A percentile compares a stretch with the other conserved stretches of the same genome.
Conservation (phyloP, 1,284 basidiomycete genomes). For the Tilletia walkeri region DNA sequence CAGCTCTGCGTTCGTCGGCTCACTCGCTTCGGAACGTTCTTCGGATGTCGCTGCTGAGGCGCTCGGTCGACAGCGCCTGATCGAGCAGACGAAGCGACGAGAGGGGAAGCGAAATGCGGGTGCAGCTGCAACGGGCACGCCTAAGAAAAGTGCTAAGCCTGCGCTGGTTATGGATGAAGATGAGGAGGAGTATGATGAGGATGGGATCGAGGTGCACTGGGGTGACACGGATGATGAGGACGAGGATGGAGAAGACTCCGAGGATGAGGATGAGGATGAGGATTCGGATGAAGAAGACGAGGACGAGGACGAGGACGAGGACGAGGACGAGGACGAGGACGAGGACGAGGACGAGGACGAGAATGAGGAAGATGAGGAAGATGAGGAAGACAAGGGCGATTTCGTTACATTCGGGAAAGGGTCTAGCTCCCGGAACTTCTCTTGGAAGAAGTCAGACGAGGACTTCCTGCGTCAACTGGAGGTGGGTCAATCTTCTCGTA, state of each 20-base stretch:
- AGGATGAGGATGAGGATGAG: neutral
- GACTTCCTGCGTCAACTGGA: slow-evolving; percentile 66
- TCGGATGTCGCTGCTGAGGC: neutral
- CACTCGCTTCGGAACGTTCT: neutral
- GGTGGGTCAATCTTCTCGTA: slow-evolving; percentile 55
- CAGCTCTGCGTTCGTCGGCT: neutral
- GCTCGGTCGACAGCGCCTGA: slow-evolving; percentile 11
- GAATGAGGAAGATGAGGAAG: slow-evolving; percentile 21
- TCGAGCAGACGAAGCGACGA: slow-evolving; percentile 6
- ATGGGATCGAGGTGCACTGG: neutral
- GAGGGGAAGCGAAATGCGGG: neutral
- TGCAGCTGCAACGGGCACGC: neutral
- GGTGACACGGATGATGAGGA: slow-evolving; percentile 17
- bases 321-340: neutral
- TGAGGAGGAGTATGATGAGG: neutral
- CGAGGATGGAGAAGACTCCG: neutral
- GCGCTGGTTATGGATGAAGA: neutral
- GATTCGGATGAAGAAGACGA: slow-evolving; percentile 20
- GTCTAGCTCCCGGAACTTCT: slow-evolving; percentile 36
- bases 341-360: slow-evolving; percentile 29
- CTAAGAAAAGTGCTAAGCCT: neutral
- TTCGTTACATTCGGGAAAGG: slow-evolving; percentile 24
- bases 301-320: slow-evolving; percentile 19
- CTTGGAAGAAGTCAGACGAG: slow-evolving; percentile 68
- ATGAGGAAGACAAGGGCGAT: slow-evolving; percentile 29